A percentile compares a stretch with the other conserved stretches of the same genome.
phyloP scores from a whole-genome alignment of 768 basidiomycete species.

The Phlebiopsis flavidoalba region DNA sequence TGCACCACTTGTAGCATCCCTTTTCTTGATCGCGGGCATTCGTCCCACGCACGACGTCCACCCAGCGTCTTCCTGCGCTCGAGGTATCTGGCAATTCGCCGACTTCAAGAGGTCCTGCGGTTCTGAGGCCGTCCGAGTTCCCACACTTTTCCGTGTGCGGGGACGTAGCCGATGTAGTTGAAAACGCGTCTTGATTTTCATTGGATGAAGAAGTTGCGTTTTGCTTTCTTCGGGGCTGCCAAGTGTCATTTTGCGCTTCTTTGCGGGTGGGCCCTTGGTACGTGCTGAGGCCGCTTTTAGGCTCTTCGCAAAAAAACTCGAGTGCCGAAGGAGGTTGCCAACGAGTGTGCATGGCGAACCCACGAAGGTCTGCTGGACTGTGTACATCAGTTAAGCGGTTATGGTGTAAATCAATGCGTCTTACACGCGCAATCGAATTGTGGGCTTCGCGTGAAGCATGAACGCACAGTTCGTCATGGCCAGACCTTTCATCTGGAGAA shows the following conservation, averaged over 20 bases:
- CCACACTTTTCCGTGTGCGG: constrained; percentile 61
- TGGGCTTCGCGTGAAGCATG: constrained; percentile 52
- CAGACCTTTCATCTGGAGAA: constrained; percentile 54
- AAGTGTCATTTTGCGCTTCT: constrained; percentile 22
- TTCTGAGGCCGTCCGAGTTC: constrained; percentile 61
- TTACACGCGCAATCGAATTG: constrained; percentile 56
- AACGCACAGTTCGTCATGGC: constrained; percentile 52
- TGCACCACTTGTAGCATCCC: constrained; percentile 59
- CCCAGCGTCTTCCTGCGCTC: constrained; percentile 33
- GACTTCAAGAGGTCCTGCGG: constrained; percentile 54
- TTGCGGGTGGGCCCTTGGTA: constrained; percentile 33
- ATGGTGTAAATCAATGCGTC: constrained; percentile 6
- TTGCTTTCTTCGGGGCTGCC: constrained; percentile 18
- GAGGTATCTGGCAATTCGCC: constrained; percentile 41
- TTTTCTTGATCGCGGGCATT: constrained; percentile 19
- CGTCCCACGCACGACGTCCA: constrained; percentile 52
- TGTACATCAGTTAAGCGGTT: neutral
- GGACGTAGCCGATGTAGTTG: constrained; percentile 67
- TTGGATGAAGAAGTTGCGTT: constrained; percentile 14
- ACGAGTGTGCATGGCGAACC: constrained; percentile 40
- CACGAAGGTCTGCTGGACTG: constrained; percentile 57
- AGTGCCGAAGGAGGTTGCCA: constrained; percentile 43
- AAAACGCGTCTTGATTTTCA: constrained; percentile 42
- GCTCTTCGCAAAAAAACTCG: constrained; percentile 35
- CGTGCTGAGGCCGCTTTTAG: constrained; percentile 20